These are phyloP conservation scores for Apophysomyces sp. DNA, from an alignment of 371 early-diverging fungal species.

Conservation along the genomic window DNA sequence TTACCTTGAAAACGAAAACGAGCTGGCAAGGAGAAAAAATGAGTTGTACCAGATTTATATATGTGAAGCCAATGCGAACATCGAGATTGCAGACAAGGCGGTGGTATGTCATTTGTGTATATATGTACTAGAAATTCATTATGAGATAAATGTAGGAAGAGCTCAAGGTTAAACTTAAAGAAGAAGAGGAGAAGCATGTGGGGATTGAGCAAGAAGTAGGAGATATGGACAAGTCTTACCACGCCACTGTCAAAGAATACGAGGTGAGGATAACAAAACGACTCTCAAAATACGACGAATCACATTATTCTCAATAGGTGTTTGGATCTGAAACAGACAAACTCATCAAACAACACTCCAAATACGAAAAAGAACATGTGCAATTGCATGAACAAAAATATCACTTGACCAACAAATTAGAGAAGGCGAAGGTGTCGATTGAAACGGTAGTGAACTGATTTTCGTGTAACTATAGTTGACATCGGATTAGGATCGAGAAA, in stretches of 20 bases:
- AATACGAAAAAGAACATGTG: constrained; percentile 80
- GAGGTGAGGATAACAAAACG: constrained; percentile 36
- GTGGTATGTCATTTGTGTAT: constrained; percentile 30
- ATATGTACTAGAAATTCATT: background rate
- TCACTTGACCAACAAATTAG: constrained; percentile 72
- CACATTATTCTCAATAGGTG: constrained; percentile 21
- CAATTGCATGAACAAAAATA: constrained; percentile 77
- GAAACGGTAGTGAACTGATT: constrained; percentile 42
- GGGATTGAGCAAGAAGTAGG: constrained; percentile 58
- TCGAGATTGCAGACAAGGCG: constrained; percentile 42
- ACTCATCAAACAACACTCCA: constrained; percentile 59
- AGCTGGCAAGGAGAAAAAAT: constrained; percentile 69
- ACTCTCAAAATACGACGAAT: background rate
- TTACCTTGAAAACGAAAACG: constrained; percentile 82
- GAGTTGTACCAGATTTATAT: constrained; percentile 74
- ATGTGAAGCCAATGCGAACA: constrained; percentile 45
- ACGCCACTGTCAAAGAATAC: constrained; percentile 58
- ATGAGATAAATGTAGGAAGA: constrained; percentile 32
- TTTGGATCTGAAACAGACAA: constrained; percentile 58
- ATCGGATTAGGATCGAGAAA: constrained; percentile 46
- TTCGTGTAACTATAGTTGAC: background rate
- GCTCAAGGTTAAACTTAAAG: constrained; percentile 42
- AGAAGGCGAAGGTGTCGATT: constrained; percentile 64
- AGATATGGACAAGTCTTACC: constrained; percentile 56
- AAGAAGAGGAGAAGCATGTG: constrained; percentile 56